Base-by-base conservation (phyloP, 306 rosid species). In the Pterocarpus macrocarpus region DNA sequence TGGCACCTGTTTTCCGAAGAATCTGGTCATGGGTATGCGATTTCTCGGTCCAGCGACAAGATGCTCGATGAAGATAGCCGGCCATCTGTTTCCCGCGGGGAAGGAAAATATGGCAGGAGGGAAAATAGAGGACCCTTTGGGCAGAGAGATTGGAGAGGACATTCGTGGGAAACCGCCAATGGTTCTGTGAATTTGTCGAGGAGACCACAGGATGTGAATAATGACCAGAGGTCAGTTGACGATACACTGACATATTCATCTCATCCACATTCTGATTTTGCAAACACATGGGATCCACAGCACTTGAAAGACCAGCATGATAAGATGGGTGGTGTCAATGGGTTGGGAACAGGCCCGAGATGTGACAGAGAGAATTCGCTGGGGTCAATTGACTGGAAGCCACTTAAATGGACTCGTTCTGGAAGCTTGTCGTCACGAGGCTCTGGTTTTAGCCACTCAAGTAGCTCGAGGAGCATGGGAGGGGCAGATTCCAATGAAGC, bases 401-500 rank as follows among this genome's bases (percentile, higher is more conserved):
- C 92, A 15, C 85, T 94, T n/a, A 96, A 94, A 81, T 96, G 99
- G 98, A 81, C 90, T 11, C 91, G 99, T 8, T 87, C 97, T 64
- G 97, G 94, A 80, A 93, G 97, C 85, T 82, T 93, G 84, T 92
- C 98, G 35, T 94, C 98, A 14, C 90, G 97, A 32, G 97, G 92
- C 66, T 96, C 98, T 0, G 97, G 98, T 83, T 94, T 89, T 85
- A 88, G 94, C 80, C 94, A 94, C 82, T 88, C 90, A 45, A 92
- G 91, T 36, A 86, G 91, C 85, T 94, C 97, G 0, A 91, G 86
- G 86, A 92, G 90, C 86, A 61, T 86, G 35, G 96, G 92, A 56
- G 96, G 86, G 41, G 6, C 84, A 36, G 95, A 92, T 85, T 88
- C 91, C 41, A 79, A 65, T 82, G 97, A 89, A 83, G 77, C 75